These are phyloP conservation scores for Linderina pennispora DNA, from an alignment of 192 early-diverging fungal species.

Conservation along the genomic window DNA sequence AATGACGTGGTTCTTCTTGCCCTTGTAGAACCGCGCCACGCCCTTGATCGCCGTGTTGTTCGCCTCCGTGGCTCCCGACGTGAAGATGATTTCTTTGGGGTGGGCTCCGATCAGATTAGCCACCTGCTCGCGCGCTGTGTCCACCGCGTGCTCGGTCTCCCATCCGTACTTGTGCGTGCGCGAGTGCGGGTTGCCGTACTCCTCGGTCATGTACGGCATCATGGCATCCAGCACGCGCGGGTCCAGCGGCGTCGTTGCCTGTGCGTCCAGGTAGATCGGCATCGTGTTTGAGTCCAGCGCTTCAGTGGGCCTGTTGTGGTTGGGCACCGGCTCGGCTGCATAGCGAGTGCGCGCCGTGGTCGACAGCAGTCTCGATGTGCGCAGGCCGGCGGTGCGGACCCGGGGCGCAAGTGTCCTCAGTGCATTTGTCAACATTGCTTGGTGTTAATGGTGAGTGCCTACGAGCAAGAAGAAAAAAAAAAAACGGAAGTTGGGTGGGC, in stretches of 20 bases:
- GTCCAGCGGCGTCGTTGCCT: slow-evolving; percentile 91
- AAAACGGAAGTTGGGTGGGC: too few relatives aligned
- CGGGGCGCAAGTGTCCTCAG: too few relatives aligned
- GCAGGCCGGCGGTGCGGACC: too few relatives aligned
- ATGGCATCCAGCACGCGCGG: slow-evolving; percentile 90
- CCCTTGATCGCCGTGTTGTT: slow-evolving; percentile 96
- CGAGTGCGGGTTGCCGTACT: slow-evolving; percentile 95
- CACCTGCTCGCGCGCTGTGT: slow-evolving; percentile 80
- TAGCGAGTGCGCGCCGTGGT: slow-evolving; percentile 15
- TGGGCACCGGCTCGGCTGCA: slow-evolving; percentile 15
- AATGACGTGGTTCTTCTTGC: slow-evolving; percentile 92
- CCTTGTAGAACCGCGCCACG: slow-evolving; percentile 90
- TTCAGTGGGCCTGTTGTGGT: slow-evolving; percentile 32
- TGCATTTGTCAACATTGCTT: too few relatives aligned
- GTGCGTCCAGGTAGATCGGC: slow-evolving; percentile 93
- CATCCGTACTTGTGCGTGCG: slow-evolving; percentile 96
- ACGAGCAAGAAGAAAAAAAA: too few relatives aligned
- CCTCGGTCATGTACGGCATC: slow-evolving; percentile 88
- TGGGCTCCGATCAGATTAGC: slow-evolving; percentile 86
- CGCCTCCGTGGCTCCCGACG: slow-evolving; percentile 92
- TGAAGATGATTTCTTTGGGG: slow-evolving; percentile 95
- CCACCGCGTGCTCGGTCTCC: slow-evolving; percentile 89
- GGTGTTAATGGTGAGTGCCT: too few relatives aligned
- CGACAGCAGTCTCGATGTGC: slow-evolving; percentile 9
- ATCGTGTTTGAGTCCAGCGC: slow-evolving; percentile 17